Conservation (phyloP, 345 rosid genomes). For the Kernera saxatilis region DNA sequence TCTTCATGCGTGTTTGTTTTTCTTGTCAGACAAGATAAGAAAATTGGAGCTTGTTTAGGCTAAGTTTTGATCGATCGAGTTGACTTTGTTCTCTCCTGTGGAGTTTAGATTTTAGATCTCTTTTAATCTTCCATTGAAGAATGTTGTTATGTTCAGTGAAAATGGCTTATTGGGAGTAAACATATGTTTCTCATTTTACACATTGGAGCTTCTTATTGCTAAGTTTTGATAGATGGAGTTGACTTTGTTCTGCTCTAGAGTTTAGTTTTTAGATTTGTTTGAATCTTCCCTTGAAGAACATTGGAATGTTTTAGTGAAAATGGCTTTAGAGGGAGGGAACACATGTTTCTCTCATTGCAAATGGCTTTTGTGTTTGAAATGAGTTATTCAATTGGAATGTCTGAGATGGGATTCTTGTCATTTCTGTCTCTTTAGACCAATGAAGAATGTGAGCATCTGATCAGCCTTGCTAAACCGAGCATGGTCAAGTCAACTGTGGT, state of each 20-base stretch:
- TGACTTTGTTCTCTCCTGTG: background rate
- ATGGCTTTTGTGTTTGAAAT: background rate
- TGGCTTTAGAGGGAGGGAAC: background rate
- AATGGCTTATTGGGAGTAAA: background rate
- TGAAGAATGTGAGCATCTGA: conserved; percentile 79
- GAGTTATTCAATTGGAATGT: background rate
- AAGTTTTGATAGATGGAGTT: background rate
- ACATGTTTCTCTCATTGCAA: background rate
- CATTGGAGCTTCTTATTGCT: background rate
- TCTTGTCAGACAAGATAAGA: background rate
- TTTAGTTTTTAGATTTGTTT: background rate
- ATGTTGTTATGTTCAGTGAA: background rate
- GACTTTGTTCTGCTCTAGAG: background rate
- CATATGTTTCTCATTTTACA: background rate
- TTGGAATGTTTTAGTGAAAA: background rate
- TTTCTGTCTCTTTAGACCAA: conserved; percentile 43
- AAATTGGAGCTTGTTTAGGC: background rate
- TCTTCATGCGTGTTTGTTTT: background rate
- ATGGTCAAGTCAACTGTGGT: conserved; percentile 92
- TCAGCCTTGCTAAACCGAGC: conserved; percentile 66
- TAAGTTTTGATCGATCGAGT: background rate
- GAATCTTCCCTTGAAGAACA: background rate
- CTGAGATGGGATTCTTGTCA: background rate
- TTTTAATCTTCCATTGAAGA: background rate
- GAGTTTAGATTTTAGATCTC: background rate